Conservation (phyloP, 2,329 filamentous ascomycete species). For the Sporothrix dimorphospora region DNA sequence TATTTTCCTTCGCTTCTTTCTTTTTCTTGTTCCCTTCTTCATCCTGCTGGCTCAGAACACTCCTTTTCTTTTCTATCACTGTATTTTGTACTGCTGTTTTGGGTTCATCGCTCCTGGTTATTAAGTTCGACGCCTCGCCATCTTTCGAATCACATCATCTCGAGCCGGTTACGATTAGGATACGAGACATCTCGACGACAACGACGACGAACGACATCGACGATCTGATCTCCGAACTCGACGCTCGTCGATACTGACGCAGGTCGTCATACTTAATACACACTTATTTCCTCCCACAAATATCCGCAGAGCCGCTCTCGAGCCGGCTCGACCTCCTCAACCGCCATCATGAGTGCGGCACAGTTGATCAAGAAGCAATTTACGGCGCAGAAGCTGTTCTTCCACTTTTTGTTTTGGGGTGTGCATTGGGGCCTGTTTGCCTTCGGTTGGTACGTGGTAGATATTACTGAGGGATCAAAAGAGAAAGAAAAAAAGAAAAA, state of each 20-base stretch:
- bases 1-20: constrained; percentile 43
- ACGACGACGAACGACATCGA: constrained; percentile 11
- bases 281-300: not conserved
- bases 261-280: constrained; percentile 56
- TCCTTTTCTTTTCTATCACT: constrained; percentile 35
- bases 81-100: constrained; percentile 39
- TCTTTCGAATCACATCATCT: constrained; percentile 6
- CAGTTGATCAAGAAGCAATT: constrained; percentile 65
- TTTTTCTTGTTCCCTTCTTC: constrained; percentile 41
- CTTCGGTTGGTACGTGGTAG: constrained; percentile 72
- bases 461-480: not conserved
- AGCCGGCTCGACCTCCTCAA: constrained; percentile 32
- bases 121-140: constrained; percentile 12
- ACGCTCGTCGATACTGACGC: constrained; percentile 47
- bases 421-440: constrained; percentile 79
- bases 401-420: constrained; percentile 80
- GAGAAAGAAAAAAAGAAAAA: too few relatives aligned
- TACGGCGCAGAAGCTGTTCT: constrained; percentile 70
- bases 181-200: constrained; percentile 5
- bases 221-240: constrained; percentile 13
- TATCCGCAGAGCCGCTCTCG: not conserved
- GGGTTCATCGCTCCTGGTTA: constrained; percentile 2
- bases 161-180: not conserved
- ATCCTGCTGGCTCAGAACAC: constrained; percentile 65
- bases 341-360: constrained; percentile 47